Evolutionary conservation across 352 stramenopile genomes (phyloP).

Genomic region (Phytophthora multivora): DNA sequence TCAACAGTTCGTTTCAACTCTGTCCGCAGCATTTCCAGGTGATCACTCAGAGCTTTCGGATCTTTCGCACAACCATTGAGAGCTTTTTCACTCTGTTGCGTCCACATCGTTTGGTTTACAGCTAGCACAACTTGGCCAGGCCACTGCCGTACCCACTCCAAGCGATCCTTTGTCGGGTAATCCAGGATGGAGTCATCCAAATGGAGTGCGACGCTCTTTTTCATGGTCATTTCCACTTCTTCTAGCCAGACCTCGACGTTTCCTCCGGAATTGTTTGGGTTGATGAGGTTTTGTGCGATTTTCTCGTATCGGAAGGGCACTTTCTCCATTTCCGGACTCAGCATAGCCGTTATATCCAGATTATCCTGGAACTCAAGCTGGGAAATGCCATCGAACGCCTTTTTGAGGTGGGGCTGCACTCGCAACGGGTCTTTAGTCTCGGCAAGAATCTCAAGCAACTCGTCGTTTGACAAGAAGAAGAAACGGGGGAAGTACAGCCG

Average conservation of each 20-base stretch:
- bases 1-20: constrained; percentile 91
- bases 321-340: constrained; percentile 87
- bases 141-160: constrained; percentile 93
- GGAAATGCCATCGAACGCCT: constrained; percentile 93
- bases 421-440: constrained; percentile 93
- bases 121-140: constrained; percentile 92
- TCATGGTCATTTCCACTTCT: constrained; percentile 88
- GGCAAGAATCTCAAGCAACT: constrained; percentile 92
- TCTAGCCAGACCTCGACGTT: constrained; percentile 93
- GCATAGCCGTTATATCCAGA: constrained; percentile 92
- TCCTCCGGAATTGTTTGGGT: constrained; percentile 92
- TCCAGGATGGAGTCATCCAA: constrained; percentile 88
- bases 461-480: constrained; percentile 94
- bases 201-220: constrained; percentile 78
- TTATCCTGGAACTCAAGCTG: constrained; percentile 93
- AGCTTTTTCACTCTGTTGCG: constrained; percentile 79
- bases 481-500: constrained; percentile 91
- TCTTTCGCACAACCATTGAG: constrained; percentile 41
- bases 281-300: constrained; percentile 91
- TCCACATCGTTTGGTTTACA: constrained; percentile 94
- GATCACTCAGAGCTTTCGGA: constrained; percentile 52
- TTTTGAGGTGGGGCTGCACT: constrained; percentile 96
- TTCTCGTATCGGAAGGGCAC: constrained; percentile 90
- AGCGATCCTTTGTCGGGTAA: constrained; percentile 86
- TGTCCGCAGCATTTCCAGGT: constrained; percentile 69